Base-by-base conservation (phyloP, 768 basidiomycete species). In the Rhizopogon sp. region DNA sequence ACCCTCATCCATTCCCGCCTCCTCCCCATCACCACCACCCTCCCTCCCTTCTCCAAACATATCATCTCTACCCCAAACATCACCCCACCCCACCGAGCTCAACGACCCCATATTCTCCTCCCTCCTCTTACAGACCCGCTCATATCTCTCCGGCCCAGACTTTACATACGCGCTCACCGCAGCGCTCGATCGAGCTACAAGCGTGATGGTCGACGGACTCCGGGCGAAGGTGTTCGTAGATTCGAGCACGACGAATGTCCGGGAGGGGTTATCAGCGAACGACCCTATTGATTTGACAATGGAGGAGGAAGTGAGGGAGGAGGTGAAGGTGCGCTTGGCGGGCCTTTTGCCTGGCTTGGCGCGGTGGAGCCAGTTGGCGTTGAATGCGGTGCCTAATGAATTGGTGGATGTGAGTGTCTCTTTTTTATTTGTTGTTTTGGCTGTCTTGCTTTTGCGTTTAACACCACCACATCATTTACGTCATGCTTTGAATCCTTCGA, bases 341-440 rank as follows among this genome's bases (percentile, higher is more conserved):
- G 84, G 85, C 5, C 71, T 96, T 60, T 71, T 98, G 29, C 94
- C 93, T 4, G 87, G 82, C 1, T 71, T 97, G 41, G 84, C 88
- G 53, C 74, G 83, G 54, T 93, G 93, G 91, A 86, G 85, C 62
- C 81, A 81, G 58, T 55, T 83, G 55, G 84, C 85, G 39, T 66
- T 93, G 60, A 78, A 82, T 58, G 80, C 80, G 16, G 66, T 86
- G 53, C 90, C 89, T 37, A 92, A 90, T 66, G 90, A 89, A 66
- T 72, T 93, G 59, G 80, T 92, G 28, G 91, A 94, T 73, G 93
- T 92, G 65, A 70, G 88, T 79, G 6, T 20, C 17, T 11, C 8
- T 49, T 17, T 40, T 17, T 42, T 45, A 22, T 55, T 28, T 10
- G 29, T 20, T 20, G 13, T 4, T 37, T 37, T 37, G 11, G 35